A percentile compares a stretch with the other conserved stretches of the same genome.
phyloP scores from a whole-genome alignment of 345 rosid species.

The Gossypium sturtianum region DNA sequence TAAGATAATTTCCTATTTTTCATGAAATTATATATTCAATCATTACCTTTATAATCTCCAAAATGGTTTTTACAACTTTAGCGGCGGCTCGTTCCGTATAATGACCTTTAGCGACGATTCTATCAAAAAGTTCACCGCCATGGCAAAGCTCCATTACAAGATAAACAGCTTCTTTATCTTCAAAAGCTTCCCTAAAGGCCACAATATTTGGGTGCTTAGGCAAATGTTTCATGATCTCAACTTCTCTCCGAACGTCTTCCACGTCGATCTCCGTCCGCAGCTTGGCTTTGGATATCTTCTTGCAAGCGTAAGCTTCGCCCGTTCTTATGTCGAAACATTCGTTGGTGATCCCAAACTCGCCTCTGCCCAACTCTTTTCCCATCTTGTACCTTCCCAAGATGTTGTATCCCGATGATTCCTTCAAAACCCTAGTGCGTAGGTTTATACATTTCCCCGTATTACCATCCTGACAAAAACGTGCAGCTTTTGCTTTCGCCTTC shows the following conservation, averaged over 20 bases:
- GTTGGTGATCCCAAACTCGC: constrained; percentile 84
- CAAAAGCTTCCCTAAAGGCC: constrained; percentile 64
- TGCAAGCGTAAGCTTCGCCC: constrained; percentile 56
- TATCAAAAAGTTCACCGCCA: constrained; percentile 87
- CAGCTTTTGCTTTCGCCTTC: constrained; percentile 16
- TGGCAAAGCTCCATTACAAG: constrained; percentile 89
- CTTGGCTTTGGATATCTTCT: constrained; percentile 77
- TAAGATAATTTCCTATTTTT: too few relatives aligned
- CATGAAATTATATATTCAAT: too few relatives aligned
- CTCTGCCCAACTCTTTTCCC: constrained; percentile 71
- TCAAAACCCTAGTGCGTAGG: constrained; percentile 31
- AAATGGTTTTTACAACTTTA: constrained; percentile 52
- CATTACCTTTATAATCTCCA: constrained; percentile 65
- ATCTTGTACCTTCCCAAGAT: constrained; percentile 44
- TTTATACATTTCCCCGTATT: constrained; percentile 18
- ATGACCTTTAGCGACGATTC: constrained; percentile 76
- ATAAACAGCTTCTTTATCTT: constrained; percentile 68
- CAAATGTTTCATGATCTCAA: constrained; percentile 75
- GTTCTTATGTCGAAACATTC: constrained; percentile 44
- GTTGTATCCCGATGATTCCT: constrained; percentile 37
- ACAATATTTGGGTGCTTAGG: constrained; percentile 82
- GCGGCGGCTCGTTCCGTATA: constrained; percentile 82
- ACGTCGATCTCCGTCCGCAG: constrained; percentile 77
- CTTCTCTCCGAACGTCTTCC: constrained; percentile 89
- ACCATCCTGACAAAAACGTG: neutral